phyloP scores from a whole-genome alignment of 1,284 basidiomycete genomes.

The Peniophora sp. region DNA sequence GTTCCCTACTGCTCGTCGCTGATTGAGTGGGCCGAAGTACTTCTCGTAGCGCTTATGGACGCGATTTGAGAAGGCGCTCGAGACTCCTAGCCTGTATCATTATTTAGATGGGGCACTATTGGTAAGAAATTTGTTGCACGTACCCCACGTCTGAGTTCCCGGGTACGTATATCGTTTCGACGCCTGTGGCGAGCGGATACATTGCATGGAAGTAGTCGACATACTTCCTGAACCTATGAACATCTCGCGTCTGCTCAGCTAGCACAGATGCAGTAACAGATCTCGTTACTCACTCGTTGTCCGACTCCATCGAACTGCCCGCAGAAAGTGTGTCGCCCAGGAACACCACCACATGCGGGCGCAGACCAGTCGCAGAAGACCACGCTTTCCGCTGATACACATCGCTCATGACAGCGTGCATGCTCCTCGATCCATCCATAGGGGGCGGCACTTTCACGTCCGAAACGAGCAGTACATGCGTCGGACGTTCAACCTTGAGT shows the following conservation, averaged over 20 bases:
- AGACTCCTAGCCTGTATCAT: constrained; percentile 42
- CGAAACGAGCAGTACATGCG: constrained; percentile 65
- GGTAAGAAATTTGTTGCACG: constrained; percentile 15
- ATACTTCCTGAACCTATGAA: constrained; percentile 53
- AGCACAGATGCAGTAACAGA: neutral
- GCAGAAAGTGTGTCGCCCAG: constrained; percentile 75
- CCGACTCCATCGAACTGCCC: constrained; percentile 51
- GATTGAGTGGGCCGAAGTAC: constrained; percentile 52
- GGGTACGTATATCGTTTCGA: constrained; percentile 61
- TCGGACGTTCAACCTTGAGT: constrained; percentile 20
- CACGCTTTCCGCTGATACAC: constrained; percentile 72
- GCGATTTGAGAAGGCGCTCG: constrained; percentile 40
- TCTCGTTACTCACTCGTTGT: constrained; percentile 52
- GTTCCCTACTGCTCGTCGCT: constrained; percentile 45
- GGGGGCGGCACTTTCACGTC: constrained; percentile 65
- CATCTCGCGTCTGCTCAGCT: constrained; percentile 1
- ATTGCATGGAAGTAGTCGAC: constrained; percentile 53
- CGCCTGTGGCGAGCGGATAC: constrained; percentile 37
- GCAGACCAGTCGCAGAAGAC: constrained; percentile 52
- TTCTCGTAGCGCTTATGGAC: constrained; percentile 45
- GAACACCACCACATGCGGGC: constrained; percentile 70
- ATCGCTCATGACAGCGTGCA: constrained; percentile 46
- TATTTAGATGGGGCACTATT: constrained; percentile 1
- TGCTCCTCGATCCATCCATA: constrained; percentile 33
- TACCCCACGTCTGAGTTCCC: constrained; percentile 85